Evolutionary conservation across 345 rosid genomes (phyloP), one percentile per base, ranked within the genome.

Genomic region (Toxicodendron radicans): DNA sequence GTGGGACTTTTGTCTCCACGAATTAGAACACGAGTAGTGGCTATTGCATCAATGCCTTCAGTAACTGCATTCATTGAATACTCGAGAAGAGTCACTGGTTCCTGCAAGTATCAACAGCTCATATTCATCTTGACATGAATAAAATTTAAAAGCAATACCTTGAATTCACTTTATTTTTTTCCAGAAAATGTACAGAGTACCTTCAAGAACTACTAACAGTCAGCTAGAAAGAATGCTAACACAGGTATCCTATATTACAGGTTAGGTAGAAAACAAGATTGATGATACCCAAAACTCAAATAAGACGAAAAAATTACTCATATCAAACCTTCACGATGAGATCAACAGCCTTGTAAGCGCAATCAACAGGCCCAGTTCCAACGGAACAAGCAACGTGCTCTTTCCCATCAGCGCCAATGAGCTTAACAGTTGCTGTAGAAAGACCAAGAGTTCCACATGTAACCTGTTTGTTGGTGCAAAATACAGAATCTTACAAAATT

Each of bases 21-120:
- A 72, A 96, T 88, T 54, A 90, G 77, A 82, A 96, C 99, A 17
- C 99, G 91, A 2, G 99, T 93, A 30, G 92, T 84, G 60, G 99
- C 99, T 56, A 96, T 93, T 11, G 97, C 99, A 83, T 96, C 99
- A 12, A 96, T 93, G 78, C 97, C 98, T 89, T 86, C 97, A 69
- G 99, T 88, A 66, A 89, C 96, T 10, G 98, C 92, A 63, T 13
- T 90, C 92, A 96, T 52, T 66, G 97, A 91, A 84, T 90, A 93
- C 80, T 93, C 99, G 0, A 91, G 93, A 78, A 96, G 93, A 49
- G 87, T 73, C 20, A 76, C 87, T 0, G 92, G 89, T 77, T 85
- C 93, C 99, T 95, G 80, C 69, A 73, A 38, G 43, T 5, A 38
- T 38, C 43, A 38, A 38, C 8, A 38, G 43, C 8, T 38, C 43